Conservation (phyloP, 148 eudicot genomes). For the Rhododendron williamsianum region DNA sequence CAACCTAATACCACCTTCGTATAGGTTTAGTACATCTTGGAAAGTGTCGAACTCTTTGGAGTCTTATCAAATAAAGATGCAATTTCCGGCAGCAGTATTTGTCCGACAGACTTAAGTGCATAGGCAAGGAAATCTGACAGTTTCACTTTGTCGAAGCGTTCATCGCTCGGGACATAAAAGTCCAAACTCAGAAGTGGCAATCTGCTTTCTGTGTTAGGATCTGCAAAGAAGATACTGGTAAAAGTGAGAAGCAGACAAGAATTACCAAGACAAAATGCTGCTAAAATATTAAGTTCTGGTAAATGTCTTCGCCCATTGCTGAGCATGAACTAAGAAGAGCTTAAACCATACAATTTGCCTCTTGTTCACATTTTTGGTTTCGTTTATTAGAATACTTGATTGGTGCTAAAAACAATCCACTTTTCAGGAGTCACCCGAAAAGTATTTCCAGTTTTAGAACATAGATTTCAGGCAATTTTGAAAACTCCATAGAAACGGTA, state of each 20-base stretch:
- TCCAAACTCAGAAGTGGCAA: slow-evolving; percentile 52
- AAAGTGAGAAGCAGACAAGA: background rate
- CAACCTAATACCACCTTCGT: slow-evolving; percentile 47
- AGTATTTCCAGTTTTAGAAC: background rate
- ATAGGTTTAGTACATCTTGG: slow-evolving; percentile 55
- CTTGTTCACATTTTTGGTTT: background rate
- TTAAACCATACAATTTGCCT: background rate
- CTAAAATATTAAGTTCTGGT: background rate
- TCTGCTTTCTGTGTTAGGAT: slow-evolving; percentile 59
- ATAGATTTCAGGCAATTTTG: background rate
- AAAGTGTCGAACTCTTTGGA: slow-evolving; percentile 72
- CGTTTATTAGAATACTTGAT: background rate
- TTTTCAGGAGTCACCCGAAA: background rate
- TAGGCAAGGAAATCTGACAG: slow-evolving; percentile 75
- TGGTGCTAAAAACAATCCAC: background rate
- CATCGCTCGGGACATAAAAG: slow-evolving; percentile 86
- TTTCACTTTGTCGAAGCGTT: slow-evolving; percentile 60
- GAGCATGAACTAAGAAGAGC: background rate
- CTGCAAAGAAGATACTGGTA: slow-evolving; percentile 26
- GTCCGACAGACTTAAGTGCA: slow-evolving; percentile 63
- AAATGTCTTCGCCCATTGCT: background rate
- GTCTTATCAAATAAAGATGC: slow-evolving; percentile 49
- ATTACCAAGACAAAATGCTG: background rate
- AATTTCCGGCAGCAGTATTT: slow-evolving; percentile 51
- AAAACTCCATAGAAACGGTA: background rate